phyloP scores from a whole-genome alignment of 371 early-diverging fungal genomes.

The Haplosporangium sp. region DNA sequence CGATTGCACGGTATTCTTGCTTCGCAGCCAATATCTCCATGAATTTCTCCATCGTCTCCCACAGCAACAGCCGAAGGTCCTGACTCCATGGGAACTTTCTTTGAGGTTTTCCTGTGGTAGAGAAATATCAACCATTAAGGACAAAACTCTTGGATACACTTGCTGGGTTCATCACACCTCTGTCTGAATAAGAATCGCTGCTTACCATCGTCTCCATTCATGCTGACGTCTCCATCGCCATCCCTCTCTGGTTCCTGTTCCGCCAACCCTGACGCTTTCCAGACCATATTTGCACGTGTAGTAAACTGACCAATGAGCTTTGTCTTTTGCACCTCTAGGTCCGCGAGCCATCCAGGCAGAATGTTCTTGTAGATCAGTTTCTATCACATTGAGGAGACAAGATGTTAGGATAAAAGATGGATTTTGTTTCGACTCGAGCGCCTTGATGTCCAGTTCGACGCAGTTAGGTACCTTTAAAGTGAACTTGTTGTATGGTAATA shows the following conservation, averaged over 20 bases:
- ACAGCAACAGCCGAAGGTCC: conserved; percentile 40
- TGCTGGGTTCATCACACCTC: not conserved
- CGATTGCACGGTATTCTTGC: conserved; percentile 25
- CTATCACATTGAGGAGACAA: conserved; percentile 7
- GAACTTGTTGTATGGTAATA: conserved; percentile 66
- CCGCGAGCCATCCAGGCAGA: conserved; percentile 38
- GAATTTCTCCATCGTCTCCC: conserved; percentile 53
- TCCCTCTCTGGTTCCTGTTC: conserved; percentile 19
- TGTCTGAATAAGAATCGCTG: not conserved
- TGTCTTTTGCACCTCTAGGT: conserved; percentile 25
- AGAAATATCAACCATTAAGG: not conserved
- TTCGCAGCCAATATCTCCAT: conserved; percentile 45
- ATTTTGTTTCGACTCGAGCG: conserved; percentile 8
- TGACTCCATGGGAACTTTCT: conserved; percentile 50
- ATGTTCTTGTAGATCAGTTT: conserved; percentile 43
- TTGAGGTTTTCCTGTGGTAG: conserved; percentile 13
- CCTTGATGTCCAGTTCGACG: not conserved
- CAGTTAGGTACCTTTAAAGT: conserved; percentile 58
- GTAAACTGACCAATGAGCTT: conserved; percentile 17
- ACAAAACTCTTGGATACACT: not conserved
- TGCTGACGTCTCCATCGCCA: conserved; percentile 36
- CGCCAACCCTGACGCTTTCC: conserved; percentile 21
- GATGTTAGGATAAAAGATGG: not conserved
- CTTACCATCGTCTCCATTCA: conserved; percentile 40
- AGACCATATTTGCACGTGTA: conserved; percentile 19